Conservation (phyloP, 495 filamentous ascomycete genomes). For the Neurospora africana region DNA sequence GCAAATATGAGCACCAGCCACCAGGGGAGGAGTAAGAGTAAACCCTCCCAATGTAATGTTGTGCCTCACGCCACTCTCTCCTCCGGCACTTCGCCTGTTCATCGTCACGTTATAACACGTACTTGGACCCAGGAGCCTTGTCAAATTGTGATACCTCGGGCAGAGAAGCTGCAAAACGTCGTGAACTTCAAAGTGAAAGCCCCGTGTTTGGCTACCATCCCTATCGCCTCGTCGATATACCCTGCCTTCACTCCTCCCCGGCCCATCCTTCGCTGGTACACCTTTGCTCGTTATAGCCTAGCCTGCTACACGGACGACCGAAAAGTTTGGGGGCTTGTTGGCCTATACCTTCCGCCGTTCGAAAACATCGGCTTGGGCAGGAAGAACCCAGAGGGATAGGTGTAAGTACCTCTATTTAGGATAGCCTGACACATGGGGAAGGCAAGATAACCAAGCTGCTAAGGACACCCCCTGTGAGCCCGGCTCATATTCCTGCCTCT, state of each 20-base stretch:
- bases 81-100: not conserved
- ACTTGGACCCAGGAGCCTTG: not conserved
- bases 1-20: not conserved
- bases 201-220: not conserved
- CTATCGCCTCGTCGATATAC: not conserved
- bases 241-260: not conserved
- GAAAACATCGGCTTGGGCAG: not conserved
- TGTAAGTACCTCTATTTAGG: not conserved
- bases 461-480: not conserved
- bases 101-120: not conserved
- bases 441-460: not conserved
- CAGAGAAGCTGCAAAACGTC: not conserved
- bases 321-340: not conserved
- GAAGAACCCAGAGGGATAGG: not conserved
- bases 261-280: not conserved
- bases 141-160: not conserved
- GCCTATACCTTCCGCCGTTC: not conserved
- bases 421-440: not conserved
- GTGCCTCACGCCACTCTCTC: not conserved
- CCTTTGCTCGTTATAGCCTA: not conserved
- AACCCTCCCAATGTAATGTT: not conserved
- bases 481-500: not conserved
- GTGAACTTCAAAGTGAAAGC: not conserved
- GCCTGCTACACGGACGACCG: not conserved
- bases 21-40: not conserved